phyloP scores from a whole-genome alignment of 768 basidiomycete genomes.

The Mycena rosella region DNA sequence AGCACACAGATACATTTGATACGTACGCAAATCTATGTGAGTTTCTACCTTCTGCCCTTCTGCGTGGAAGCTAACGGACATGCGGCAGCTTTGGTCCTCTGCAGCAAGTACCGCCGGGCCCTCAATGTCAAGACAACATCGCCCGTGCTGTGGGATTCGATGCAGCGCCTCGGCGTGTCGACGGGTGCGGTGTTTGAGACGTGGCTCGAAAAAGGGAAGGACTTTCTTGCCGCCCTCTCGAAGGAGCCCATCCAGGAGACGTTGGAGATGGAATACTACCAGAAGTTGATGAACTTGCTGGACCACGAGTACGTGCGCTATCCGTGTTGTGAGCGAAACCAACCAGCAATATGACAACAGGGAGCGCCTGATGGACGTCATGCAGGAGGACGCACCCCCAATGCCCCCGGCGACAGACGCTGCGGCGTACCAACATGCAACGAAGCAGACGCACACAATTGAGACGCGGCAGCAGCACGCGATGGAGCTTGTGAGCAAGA shows the following conservation, averaged over 20 bases:
- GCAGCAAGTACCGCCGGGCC: too few relatives aligned
- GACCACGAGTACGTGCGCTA: too few relatives aligned
- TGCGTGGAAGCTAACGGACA: too few relatives aligned
- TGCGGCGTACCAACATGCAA: too few relatives aligned
- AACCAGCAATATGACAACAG: neutral
- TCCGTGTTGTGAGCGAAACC: neutral
- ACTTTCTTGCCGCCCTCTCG: neutral
- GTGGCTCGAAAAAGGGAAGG: neutral
- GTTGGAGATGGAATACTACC: conserved; percentile 9
- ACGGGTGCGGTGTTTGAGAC: neutral
- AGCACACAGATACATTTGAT: conserved; percentile 2
- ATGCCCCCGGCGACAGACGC: neutral
- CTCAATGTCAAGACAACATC: too few relatives aligned
- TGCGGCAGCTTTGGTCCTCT: neutral
- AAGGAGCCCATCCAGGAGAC: conserved; percentile 4
- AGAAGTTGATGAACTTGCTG: conserved; percentile 1
- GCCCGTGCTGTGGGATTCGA: too few relatives aligned
- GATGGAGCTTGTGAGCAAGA: neutral
- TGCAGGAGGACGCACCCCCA: neutral
- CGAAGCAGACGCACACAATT: too few relatives aligned
- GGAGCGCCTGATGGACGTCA: neutral
- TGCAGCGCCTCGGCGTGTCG: too few relatives aligned
- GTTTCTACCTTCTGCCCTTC: too few relatives aligned
- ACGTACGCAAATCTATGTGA: conserved; percentile 3
- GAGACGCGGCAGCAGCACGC: too few relatives aligned